Evolutionary conservation across 345 rosid genomes (phyloP).

Genomic region (Microcos paniculata): DNA sequence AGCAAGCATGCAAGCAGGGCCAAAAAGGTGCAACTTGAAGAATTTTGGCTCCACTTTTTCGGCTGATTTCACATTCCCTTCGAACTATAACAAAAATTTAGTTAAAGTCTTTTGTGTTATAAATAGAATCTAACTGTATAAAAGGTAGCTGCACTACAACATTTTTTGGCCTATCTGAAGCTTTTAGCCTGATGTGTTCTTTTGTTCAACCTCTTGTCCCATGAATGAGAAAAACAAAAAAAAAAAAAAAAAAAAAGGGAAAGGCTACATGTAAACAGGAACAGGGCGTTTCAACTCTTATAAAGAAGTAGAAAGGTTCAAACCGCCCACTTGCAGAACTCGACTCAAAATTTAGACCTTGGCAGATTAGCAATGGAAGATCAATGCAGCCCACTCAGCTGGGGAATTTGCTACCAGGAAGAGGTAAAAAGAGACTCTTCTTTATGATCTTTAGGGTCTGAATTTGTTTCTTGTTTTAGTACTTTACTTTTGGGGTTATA

Average conservation of each 20-base stretch:
- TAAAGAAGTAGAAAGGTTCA: constrained; percentile 25
- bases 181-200: constrained; percentile 32
- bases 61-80: constrained; percentile 32
- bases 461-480: neutral
- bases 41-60: constrained; percentile 18
- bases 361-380: constrained; percentile 37
- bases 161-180: constrained; percentile 20
- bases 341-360: neutral
- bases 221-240: constrained; percentile 11
- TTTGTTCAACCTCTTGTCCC: constrained; percentile 35
- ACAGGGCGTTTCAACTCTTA: constrained; percentile 12
- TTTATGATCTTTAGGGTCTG: neutral
- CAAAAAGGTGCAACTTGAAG: neutral
- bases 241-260: neutral
- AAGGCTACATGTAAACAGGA: constrained; percentile 5
- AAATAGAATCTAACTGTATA: constrained; percentile 17
- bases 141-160: constrained; percentile 13
- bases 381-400: constrained; percentile 35
- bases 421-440: constrained; percentile 30
- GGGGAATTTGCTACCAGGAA: constrained; percentile 33
- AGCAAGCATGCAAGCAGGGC: constrained; percentile 6
- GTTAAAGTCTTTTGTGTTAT: neutral
- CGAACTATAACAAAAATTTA: neutral
- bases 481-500: neutral
- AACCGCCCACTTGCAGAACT: neutral